phyloP scores from a whole-genome alignment of 768 basidiomycete genomes.

The Trametes elegans region DNA sequence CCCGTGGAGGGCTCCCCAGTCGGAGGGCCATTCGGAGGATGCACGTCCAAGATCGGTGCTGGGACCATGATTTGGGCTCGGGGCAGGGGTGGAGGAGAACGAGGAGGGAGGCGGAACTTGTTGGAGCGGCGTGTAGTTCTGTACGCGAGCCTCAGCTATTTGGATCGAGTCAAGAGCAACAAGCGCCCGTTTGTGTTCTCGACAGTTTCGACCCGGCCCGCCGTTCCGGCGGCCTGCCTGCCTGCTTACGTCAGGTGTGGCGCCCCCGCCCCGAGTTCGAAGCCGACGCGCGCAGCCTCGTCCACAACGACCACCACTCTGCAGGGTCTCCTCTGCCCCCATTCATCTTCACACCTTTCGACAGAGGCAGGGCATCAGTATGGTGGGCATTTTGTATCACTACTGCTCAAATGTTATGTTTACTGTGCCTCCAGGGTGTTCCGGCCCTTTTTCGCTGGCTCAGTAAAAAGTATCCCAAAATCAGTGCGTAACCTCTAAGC shows the following conservation, averaged over 20 bases:
- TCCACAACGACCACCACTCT: not conserved
- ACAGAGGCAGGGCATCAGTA: not conserved
- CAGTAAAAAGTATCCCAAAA: conserved; percentile 98
- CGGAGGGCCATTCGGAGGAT: conserved; percentile 23
- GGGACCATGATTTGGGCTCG: conserved; percentile 21
- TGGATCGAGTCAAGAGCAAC: conserved; percentile 16
- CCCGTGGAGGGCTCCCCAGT: conserved; percentile 16
- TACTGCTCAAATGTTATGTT: no score
- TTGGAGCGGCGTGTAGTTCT: conserved; percentile 1
- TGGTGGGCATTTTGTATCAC: conserved; percentile 9
- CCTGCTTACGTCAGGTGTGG: conserved; percentile 9
- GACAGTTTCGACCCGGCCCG: not conserved
- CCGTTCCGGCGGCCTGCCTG: not conserved
- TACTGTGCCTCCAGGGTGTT: conserved; percentile 81
- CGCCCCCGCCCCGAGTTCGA: conserved; percentile 3
- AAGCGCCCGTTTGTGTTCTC: not conserved
- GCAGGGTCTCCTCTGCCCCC: not conserved
- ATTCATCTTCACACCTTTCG: not conserved
- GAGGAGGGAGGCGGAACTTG: not conserved
- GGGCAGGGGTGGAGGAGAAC: not conserved
- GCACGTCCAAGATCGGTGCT: conserved; percentile 24
- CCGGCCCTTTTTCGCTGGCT: conserved; percentile 98
- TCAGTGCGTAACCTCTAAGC: conserved; percentile 51
- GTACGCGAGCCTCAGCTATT: conserved; percentile 8
- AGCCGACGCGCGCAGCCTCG: not conserved